Base-by-base conservation (phyloP, 495 filamentous ascomycete species). In the Melanomma pulvis-pyrius region DNA sequence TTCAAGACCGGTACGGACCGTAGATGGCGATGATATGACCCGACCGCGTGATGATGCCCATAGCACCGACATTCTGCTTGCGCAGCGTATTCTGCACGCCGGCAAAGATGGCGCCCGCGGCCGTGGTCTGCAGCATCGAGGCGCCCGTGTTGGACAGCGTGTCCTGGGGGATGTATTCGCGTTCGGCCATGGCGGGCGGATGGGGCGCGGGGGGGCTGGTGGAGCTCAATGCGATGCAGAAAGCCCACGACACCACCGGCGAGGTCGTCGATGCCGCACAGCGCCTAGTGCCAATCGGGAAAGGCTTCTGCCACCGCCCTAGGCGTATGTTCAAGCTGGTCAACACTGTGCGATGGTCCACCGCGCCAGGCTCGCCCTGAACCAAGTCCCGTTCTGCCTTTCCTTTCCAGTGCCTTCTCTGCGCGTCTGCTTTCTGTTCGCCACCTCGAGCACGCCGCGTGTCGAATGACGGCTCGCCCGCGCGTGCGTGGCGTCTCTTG, bases 71-170 rank as follows among this genome's bases (percentile, higher is more conserved):
- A 75, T 96, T 96, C 69, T 83, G 83, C 77, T 85, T 91, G 19
- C 85, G 81, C 59, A 97, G 83, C 30, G 92, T 88, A 78, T 96
- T 97, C 79, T 92, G 91, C 54, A 93, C 81, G 29, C 90, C 90
- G 5, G 93, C 87, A 56, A 87, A 72, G 73, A 90, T 80, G 46
- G 89, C 76, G 68, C 94, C 96, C 47, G 84, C 83, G 48, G 79
- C 77, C 74, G 88, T 90, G 56, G 84, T 85, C 62, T 91, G 74
- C 64, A 85, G 63, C 39, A 85, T 87, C 56, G 86, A 83, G 70
- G 84, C 85, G 73, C 91, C 75, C 28, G 88, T 82, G 41, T 81
- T 80, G 55, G 79, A 75, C 65, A 98, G 78, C 64, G 93, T 88
- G 85, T 97, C 93, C 26, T 57, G 88, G 48, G 90, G 86, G 76